phyloP scores from a whole-genome alignment of 371 early-diverging fungal species.

The Actinomortierella wolfii region DNA sequence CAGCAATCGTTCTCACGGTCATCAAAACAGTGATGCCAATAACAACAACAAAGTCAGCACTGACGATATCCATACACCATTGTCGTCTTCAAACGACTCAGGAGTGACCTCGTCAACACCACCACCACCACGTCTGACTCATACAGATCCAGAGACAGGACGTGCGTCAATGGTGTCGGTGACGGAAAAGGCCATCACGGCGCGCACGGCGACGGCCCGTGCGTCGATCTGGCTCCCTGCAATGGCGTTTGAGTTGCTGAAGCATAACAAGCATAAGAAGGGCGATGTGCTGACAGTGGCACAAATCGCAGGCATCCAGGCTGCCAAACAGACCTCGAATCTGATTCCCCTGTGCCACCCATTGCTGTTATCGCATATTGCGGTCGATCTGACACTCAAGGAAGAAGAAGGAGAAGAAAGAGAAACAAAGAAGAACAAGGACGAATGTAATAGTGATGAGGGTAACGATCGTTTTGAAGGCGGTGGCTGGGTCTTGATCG shows the following conservation, averaged over 20 bases:
- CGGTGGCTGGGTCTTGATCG: constrained; percentile 50
- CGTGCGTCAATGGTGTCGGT: constrained; percentile 88
- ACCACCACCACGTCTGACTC: constrained; percentile 59
- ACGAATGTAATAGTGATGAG: too few relatives aligned
- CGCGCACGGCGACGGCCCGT: constrained; percentile 74
- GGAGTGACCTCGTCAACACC: not conserved
- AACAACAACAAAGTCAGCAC: too few relatives aligned
- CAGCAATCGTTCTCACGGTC: too few relatives aligned
- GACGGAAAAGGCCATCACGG: constrained; percentile 63
- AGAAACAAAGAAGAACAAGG: constrained; percentile 25
- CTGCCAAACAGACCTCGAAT: constrained; percentile 82
- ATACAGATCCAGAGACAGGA: constrained; percentile 76
- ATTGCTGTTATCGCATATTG: constrained; percentile 69
- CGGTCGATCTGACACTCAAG: constrained; percentile 63
- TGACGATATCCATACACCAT: too few relatives aligned
- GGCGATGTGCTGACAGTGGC: constrained; percentile 91
- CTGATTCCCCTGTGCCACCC: constrained; percentile 93
- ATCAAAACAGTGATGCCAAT: too few relatives aligned
- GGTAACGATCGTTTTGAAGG: constrained; percentile 21
- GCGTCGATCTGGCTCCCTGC: constrained; percentile 70
- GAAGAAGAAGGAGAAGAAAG: constrained; percentile 45
- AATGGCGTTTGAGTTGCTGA: constrained; percentile 64
- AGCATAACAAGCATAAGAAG: constrained; percentile 67
- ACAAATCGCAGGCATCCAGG: constrained; percentile 91
- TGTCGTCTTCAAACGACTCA: too few relatives aligned